Evolutionary conservation across 2,329 filamentous ascomycete genomes (phyloP), one percentile per base, ranked within the genome.

Genomic region (Colletotrichum sojae): DNA sequence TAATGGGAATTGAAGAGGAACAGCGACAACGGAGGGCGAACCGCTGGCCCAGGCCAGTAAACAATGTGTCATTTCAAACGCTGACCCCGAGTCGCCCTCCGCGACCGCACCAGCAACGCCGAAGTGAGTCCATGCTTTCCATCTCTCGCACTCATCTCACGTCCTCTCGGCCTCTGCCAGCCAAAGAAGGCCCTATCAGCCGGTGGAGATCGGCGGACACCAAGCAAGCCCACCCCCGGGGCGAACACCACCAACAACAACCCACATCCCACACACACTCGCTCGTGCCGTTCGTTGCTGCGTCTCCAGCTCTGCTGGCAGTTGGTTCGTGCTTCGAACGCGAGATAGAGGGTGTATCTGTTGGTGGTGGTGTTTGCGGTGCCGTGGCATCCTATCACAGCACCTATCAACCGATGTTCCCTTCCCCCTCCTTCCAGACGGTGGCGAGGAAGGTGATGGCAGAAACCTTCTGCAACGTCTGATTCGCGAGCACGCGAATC

Each of bases 151-250:
- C 18, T 49, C 9, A 49, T 12, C 46, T 13, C 13, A 61, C 55
- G 39, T 60, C 31, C 16, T 61, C 51, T 36, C 31, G 31, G 31
- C 31, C 31, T 36, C 31, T 36, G 8, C 31, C 63, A 67, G 62
- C 66, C 66, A 66, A 20, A n/a, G n/a, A 31, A 18, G 31, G 36
- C 39, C 62, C 67, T 69, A 69, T 69, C 66, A 55, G 40, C 18
- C 6, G 31, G 66, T 69, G 66, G 66, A 46, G 62, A 66, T 55
- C 51, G 49, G 39, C 49, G 22, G 49, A 51, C 22, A 25, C 22
- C 31, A 46, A 39, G n/a, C 45, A 46, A 25, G 22, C 45, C 66
- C 43, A 58, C n/a, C 66, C 49, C 66, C 66, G 48, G 61, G 43
- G 31, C 8, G 31, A 8, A 12, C 8, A 36, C 31, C 31, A 36